Percentiles rank a stretch among this genome's conserved stretches.
phyloP scores from a whole-genome alignment of 140 eudicot species.

The Erigeron philadelphicus region DNA sequence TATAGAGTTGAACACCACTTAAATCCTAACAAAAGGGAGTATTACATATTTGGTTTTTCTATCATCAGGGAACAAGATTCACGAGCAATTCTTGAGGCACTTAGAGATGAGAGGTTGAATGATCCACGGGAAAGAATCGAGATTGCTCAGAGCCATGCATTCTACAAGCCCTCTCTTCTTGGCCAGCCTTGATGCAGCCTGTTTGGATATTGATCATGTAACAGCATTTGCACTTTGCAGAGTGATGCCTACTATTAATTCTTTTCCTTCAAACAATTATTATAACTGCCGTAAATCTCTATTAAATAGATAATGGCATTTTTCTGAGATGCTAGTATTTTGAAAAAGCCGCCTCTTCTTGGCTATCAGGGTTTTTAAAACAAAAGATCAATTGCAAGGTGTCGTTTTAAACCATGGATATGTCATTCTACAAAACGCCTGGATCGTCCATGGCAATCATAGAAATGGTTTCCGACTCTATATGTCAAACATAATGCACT shows the following conservation, averaged over 20 bases:
- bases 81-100: conserved; percentile 57
- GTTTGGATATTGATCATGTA: conserved; percentile 15
- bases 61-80: conserved; percentile 49
- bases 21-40: too few relatives aligned
- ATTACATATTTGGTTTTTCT: neutral
- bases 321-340: neutral
- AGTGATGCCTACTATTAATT: neutral
- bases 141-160: conserved; percentile 70
- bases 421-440: too few relatives aligned
- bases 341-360: neutral
- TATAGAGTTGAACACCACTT: too few relatives aligned
- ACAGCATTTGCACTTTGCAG: neutral
- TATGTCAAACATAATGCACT: too few relatives aligned
- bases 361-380: too few relatives aligned
- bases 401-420: too few relatives aligned
- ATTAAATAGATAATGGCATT: neutral
- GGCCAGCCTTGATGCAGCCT: conserved; percentile 43
- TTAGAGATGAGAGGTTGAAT: conserved; percentile 62
- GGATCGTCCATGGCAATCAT: too few relatives aligned
- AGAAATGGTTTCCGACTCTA: too few relatives aligned
- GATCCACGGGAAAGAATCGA: conserved; percentile 79
- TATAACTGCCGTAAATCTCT: neutral
- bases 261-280: conserved; percentile 13
- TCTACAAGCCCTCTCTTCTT: conserved; percentile 71
- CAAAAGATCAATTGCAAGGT: too few relatives aligned